Conservation (phyloP, 1,139 yeast species). For the Scheffersomyces parashehatae region DNA sequence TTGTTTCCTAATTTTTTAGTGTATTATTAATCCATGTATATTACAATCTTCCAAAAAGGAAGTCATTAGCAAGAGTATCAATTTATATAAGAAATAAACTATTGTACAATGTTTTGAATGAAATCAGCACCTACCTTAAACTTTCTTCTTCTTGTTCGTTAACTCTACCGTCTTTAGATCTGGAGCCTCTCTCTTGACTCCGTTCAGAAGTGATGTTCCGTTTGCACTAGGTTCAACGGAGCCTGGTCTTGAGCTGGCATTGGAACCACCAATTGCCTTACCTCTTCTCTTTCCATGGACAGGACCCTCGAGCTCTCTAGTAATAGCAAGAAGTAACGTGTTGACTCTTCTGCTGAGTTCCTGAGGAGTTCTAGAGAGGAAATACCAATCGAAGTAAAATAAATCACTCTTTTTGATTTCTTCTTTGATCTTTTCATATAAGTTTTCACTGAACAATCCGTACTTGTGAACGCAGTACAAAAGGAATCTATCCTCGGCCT, state of each 20-base stretch:
- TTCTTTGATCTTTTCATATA: conserved; percentile 75
- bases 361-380: conserved; percentile 78
- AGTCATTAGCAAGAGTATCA: conserved; percentile 1
- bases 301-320: conserved; percentile 78
- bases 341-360: conserved; percentile 82
- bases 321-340: conserved; percentile 74
- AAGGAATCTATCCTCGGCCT: conserved; percentile 82
- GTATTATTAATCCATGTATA: conserved; percentile 1
- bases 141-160: conserved; percentile 6
- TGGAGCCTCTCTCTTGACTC: conserved; percentile 10
- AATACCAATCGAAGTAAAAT: conserved; percentile 88
- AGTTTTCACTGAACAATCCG: conserved; percentile 70
- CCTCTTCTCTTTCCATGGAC: conserved; percentile 42
- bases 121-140: neutral
- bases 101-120: neutral
- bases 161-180: conserved; percentile 5
- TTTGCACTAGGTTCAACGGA: conserved; percentile 31
- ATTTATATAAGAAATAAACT: neutral
- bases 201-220: conserved; percentile 2
- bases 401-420: conserved; percentile 72
- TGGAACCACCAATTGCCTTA: conserved; percentile 21
- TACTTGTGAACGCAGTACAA: conserved; percentile 70
- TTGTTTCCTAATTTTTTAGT: neutral
- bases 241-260: conserved; percentile 32
- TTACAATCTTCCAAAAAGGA: neutral